phyloP scores from a whole-genome alignment of 768 basidiomycete genomes.

The Mycena polygramma region DNA sequence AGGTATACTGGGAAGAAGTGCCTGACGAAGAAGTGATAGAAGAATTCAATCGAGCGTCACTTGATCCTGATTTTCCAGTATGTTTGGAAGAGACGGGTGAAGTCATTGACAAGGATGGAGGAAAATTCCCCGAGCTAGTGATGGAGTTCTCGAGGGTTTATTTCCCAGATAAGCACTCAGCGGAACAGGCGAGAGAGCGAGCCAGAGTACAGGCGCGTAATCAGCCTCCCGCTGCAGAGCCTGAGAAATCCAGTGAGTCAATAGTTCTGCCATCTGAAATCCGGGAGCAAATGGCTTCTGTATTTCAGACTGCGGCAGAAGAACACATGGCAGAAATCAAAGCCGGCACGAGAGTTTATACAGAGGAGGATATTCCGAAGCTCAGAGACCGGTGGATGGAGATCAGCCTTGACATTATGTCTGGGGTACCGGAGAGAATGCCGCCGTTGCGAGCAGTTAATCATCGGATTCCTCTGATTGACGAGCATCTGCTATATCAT shows the following conservation, averaged over 20 bases:
- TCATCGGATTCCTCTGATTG: conserved; percentile 6
- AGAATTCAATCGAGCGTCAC: background rate
- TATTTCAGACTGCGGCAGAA: too few relatives aligned
- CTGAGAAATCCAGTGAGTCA: too few relatives aligned
- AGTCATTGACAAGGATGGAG: background rate
- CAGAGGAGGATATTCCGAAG: background rate
- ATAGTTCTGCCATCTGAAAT: too few relatives aligned
- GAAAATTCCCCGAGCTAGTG: too few relatives aligned
- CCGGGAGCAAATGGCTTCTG: too few relatives aligned
- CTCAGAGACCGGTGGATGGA: conserved; percentile 10
- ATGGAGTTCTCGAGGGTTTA: too few relatives aligned
- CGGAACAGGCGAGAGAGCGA: too few relatives aligned
- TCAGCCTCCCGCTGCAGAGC: too few relatives aligned
- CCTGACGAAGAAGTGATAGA: background rate
- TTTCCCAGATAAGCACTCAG: too few relatives aligned
- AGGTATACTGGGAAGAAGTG: background rate
- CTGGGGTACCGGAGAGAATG: background rate
- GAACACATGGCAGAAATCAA: too few relatives aligned
- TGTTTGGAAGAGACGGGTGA: background rate
- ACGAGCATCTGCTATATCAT: background rate
- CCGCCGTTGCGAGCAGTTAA: background rate
- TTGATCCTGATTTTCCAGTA: background rate
- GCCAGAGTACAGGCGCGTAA: too few relatives aligned
- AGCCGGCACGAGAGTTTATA: too few relatives aligned
- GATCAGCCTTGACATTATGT: background rate